These are phyloP conservation scores for Aureobasidium sp. DNA, from an alignment of 2,329 filamentous ascomycete genomes.

Conservation along the genomic window DNA sequence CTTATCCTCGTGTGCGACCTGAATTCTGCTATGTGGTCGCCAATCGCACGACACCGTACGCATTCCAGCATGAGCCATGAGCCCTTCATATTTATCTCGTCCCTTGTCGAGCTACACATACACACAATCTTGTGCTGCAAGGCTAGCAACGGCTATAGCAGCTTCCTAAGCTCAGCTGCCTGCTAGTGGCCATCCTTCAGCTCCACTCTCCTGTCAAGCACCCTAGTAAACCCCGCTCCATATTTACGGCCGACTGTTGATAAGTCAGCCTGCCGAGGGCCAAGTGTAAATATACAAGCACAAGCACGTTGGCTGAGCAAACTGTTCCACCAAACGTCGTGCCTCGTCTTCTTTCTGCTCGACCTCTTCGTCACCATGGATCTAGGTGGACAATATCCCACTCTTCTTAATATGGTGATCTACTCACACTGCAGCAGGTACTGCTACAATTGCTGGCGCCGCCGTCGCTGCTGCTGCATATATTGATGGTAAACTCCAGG, in stretches of 20 bases:
- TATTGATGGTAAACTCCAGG: constrained; percentile 62
- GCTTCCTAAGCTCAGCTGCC: neutral
- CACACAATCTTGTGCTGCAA: neutral
- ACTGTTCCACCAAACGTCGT: neutral
- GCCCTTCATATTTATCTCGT: neutral
- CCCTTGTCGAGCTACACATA: neutral
- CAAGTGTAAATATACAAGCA: constrained; percentile 1
- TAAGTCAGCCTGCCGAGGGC: constrained; percentile 5
- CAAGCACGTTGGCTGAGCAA: neutral
- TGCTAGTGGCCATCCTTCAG: neutral
- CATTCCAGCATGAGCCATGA: neutral
- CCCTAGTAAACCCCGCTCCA: constrained; percentile 11
- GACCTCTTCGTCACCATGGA: neutral
- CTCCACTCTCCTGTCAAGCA: neutral
- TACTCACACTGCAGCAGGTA: neutral
- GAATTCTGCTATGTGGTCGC: neutral
- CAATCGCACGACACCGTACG: neutral
- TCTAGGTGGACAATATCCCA: neutral
- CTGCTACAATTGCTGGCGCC: constrained; percentile 20
- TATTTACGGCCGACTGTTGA: constrained; percentile 8
- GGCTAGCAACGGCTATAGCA: constrained; percentile 1
- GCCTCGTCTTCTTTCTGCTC: neutral
- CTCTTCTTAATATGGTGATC: neutral
- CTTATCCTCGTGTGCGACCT: neutral
- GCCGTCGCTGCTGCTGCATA: constrained; percentile 47